These are phyloP conservation scores for Hortaea sp. DNA, from an alignment of 2,329 filamentous ascomycete species.

Conservation along the genomic window DNA sequence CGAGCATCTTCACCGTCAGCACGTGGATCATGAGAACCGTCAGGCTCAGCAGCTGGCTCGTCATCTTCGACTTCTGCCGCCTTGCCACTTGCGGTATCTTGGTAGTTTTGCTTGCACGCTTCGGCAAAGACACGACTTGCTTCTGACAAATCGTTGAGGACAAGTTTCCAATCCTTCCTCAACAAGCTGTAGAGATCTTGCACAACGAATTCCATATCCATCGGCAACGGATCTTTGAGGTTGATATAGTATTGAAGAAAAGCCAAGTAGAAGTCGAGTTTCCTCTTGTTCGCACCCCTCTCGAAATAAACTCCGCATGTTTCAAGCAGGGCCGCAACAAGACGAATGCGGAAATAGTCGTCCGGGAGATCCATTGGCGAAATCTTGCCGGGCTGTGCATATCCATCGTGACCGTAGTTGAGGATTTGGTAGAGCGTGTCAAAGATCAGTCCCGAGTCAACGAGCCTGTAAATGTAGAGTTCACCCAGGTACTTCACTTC, in stretches of 20 bases:
- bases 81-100: slow-evolving; percentile 63
- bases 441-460: slow-evolving; percentile 91
- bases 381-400: slow-evolving; percentile 65
- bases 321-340: slow-evolving; percentile 82
- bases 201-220: slow-evolving; percentile 95
- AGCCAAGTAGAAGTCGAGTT: slow-evolving; percentile 91
- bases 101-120: slow-evolving; percentile 83
- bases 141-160: slow-evolving; percentile 63
- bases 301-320: slow-evolving; percentile 96
- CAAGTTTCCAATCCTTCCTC: slow-evolving; percentile 86
- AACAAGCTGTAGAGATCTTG: slow-evolving; percentile 82
- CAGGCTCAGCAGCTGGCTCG: slow-evolving; percentile 27
- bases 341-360: slow-evolving; percentile 89
- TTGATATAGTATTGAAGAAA: slow-evolving; percentile 97
- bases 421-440: slow-evolving; percentile 91
- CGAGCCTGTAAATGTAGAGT: slow-evolving; percentile 93
- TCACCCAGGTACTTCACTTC: slow-evolving; percentile 96
- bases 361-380: slow-evolving; percentile 79
- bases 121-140: slow-evolving; percentile 75
- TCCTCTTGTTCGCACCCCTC: slow-evolving; percentile 86
- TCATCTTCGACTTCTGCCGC: slow-evolving; percentile 60
- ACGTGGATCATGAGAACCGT: slow-evolving; percentile 61
- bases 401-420: slow-evolving; percentile 82
- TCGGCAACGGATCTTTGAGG: slow-evolving; percentile 78
- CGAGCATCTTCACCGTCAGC: slow-evolving; percentile 45